Base-by-base conservation (phyloP, 257 asterid genomes). In the Petunia axillaris region DNA sequence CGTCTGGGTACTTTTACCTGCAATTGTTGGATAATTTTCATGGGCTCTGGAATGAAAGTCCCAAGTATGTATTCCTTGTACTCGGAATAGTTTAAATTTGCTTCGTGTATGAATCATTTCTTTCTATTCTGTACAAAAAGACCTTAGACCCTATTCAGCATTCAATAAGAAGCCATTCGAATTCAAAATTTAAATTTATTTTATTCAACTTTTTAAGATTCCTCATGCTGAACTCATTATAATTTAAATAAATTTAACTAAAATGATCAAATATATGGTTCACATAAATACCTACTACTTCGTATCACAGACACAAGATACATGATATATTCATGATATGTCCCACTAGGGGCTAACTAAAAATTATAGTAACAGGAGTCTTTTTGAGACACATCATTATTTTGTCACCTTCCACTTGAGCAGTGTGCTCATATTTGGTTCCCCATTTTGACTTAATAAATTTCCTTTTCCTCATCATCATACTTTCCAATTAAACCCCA, bases 331-430 rank as follows among this genome's bases (percentile, higher is more conserved):
- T 7, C 78, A 81, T n/a, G 46, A n/a, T 37, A 73, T 1, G 66
- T 54, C 76, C 63, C 81, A 76, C 78, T 64, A 76, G 11, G 57
- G 46, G 58, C 40, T 13, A 13, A 36, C 53, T 25, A 3, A 70
- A 7, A 41, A 68, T 70, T 55, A n/a, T 54, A 25, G 65, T 36
- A 44, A 3, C 14, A 15, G 36, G 1, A 15, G 36, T 4, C 35
- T 57, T 57, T 4, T 57, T n/a, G 63, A 57, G 63, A 57, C 36
- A 60, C 84, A 76, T 81, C 83, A 82, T 62, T 81, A 64, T 78
- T 75, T 71, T 82, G 86, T 86, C 88, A 88, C 76, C 58, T 81
- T 81, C 87, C 87, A 83, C 88, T 83, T 54, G n/a, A 75, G 59
- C 64, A 67, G 40, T 78, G 66, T 57, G 81, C 62, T 64, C 73